Conservation (phyloP, 352 stramenopile species). For the Phytophthora constricta region DNA sequence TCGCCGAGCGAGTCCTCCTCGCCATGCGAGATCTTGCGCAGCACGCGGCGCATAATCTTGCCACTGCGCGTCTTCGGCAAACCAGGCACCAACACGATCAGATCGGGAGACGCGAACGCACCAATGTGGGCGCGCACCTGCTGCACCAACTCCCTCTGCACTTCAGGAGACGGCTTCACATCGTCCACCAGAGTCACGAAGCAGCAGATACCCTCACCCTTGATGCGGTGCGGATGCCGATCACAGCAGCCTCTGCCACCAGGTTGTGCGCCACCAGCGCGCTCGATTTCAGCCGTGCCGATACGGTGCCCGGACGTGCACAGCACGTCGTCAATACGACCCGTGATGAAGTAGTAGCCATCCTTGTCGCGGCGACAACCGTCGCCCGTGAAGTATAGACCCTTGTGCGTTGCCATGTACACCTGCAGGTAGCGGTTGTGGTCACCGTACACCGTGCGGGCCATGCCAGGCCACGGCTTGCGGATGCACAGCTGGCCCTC, state of each 20-base stretch:
- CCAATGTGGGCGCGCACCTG: constrained; percentile 94
- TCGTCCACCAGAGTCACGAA: constrained; percentile 92
- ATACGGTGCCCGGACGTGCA: constrained; percentile 95
- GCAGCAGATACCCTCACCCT: constrained; percentile 96
- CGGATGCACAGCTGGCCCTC: constrained; percentile 97
- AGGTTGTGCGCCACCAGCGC: constrained; percentile 91
- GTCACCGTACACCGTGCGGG: constrained; percentile 94
- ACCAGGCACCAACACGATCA: constrained; percentile 91
- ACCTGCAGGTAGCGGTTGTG: constrained; percentile 95
- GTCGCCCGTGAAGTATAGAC: constrained; percentile 97
- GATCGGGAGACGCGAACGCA: constrained; percentile 95
- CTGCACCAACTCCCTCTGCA: constrained; percentile 71
- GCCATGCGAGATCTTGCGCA: constrained; percentile 97
- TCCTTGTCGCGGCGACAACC: constrained; percentile 90
- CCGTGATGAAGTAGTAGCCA: constrained; percentile 99
- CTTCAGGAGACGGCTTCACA: constrained; percentile 55
- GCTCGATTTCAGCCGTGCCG: constrained; percentile 86
- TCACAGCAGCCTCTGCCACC: constrained; percentile 95
- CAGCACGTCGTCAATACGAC: constrained; percentile 97
- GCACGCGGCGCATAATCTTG: constrained; percentile 99
- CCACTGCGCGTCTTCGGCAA: constrained; percentile 96
- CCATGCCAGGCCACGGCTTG: constrained; percentile 95
- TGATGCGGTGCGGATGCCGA: constrained; percentile 96
- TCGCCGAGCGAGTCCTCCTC: constrained; percentile 96
- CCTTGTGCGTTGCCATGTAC: constrained; percentile 96